Base-by-base conservation (phyloP, 768 basidiomycete species). In the Termitomyces sp. region DNA sequence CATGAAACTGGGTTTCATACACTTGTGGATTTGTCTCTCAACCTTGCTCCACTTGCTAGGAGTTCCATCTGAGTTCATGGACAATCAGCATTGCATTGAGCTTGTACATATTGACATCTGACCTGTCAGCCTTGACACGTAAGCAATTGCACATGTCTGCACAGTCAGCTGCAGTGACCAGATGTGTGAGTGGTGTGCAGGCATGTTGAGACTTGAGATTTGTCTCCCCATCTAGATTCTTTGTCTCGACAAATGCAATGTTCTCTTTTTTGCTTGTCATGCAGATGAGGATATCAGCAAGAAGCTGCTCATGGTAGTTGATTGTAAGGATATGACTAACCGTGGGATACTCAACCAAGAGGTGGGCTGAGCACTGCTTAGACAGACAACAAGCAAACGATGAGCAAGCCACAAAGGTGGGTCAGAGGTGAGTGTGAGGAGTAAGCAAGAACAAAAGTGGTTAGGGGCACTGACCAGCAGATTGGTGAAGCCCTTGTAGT, bases 11-110 rank as follows among this genome's bases (percentile, higher is more conserved):
- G 10, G 35, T 5, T 27, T 80, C 92, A 54, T 75, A 95, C 88
- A 98, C 97, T 76, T 95, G 93, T n/a, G 96, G 96, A 68, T 98
- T 96, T 94, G 89, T 57, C 95, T 80, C 70, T 99, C 97, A 56
- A 98, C 95, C 66, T 86, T 90, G 66, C 89, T 89, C 62, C 95
- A 85, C 73, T 99, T 99, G 68, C 89, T 92, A 0, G 97, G 97
- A 5, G 97, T 98, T 8, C 83, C 86, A 32, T 97, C 96, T 5
- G 97, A 89, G 69, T 99, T 99, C 73, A 95, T 80, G n/a, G 35
- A 98, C 84, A 61, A 98, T 96, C 25, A 95, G 82, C 1, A 91
- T 81, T 7, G 92, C 95, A 69, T 89, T 88, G 40, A 97, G 78
- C 67, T 80, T 85, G 76, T 94, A 98, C 92, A 99, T 92, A 74